Evolutionary conservation across 2,329 filamentous ascomycete species (phyloP).

Genomic region (Calonectria pseudoreteaudii): DNA sequence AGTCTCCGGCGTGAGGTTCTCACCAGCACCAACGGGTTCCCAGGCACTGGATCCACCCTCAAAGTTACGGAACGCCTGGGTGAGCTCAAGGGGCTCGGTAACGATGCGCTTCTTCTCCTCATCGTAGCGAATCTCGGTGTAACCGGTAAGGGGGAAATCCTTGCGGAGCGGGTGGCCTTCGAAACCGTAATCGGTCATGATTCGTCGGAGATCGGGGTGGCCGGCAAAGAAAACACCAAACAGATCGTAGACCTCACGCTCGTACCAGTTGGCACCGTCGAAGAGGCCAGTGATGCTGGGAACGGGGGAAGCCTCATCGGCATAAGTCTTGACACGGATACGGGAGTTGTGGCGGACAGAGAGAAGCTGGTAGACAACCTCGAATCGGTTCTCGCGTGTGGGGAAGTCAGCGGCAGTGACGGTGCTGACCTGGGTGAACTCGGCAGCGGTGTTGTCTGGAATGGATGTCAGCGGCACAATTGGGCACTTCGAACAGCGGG

Average conservation of each 20-base stretch:
- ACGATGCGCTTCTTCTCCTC: slow-evolving; percentile 99
- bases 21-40: slow-evolving; percentile 76
- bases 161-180: slow-evolving; percentile 97
- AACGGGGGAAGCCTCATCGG: slow-evolving; percentile 93
- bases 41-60: slow-evolving; percentile 84
- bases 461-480: slow-evolving; percentile 17
- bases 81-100: slow-evolving; percentile 96
- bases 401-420: slow-evolving; percentile 97
- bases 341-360: slow-evolving; percentile 96
- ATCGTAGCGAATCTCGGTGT: slow-evolving; percentile 97
- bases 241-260: slow-evolving; percentile 96
- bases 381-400: slow-evolving; percentile 94
- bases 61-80: slow-evolving; percentile 98
- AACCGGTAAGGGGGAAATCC: slow-evolving; percentile 97
- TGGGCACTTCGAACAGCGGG: slow-evolving; percentile 2
- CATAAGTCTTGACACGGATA: slow-evolving; percentile 98
- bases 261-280: slow-evolving; percentile 98
- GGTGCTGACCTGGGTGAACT: slow-evolving; percentile 93
- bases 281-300: slow-evolving; percentile 88
- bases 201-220: slow-evolving; percentile 94
- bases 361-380: slow-evolving; percentile 97
- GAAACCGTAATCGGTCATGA: slow-evolving; percentile 99
- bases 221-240: slow-evolving; percentile 97
- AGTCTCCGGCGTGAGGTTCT: slow-evolving; percentile 82
- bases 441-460: slow-evolving; percentile 91